Evolutionary conservation across 1,139 yeast species (phyloP).

Genomic region (Geotrichum reessii): DNA sequence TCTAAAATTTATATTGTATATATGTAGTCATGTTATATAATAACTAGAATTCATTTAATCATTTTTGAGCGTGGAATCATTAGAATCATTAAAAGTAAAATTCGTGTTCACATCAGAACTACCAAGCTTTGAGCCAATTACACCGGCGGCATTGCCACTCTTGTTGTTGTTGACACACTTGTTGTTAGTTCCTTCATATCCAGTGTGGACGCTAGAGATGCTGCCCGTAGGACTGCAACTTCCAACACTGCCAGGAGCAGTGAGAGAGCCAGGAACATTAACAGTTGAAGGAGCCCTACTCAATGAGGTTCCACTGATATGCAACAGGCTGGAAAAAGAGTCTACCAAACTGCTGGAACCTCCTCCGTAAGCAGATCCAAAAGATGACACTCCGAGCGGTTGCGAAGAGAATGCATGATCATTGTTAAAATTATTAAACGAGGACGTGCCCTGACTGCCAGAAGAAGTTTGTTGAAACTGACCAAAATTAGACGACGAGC

Average conservation of each 20-base stretch:
- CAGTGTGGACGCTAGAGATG: slow-evolving; percentile 18
- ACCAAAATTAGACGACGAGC: slow-evolving; percentile 2
- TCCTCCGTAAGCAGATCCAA: slow-evolving; percentile 16
- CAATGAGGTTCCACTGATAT: slow-evolving; percentile 23
- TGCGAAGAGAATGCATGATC: slow-evolving; percentile 18
- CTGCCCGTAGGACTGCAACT: slow-evolving; percentile 20
- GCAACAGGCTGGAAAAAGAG: slow-evolving; percentile 27
- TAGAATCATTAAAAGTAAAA: slow-evolving; percentile 21
- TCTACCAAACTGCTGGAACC: slow-evolving; percentile 20
- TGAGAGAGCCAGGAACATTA: slow-evolving; percentile 15
- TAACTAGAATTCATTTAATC: slow-evolving; percentile 17
- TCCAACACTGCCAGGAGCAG: slow-evolving; percentile 19
- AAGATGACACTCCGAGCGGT: slow-evolving; percentile 15
- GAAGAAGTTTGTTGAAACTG: slow-evolving; percentile 10
- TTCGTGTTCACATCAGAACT: slow-evolving; percentile 20
- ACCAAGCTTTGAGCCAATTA: slow-evolving; percentile 20
- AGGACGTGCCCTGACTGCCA: slow-evolving; percentile 22
- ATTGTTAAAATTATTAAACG: slow-evolving; percentile 23
- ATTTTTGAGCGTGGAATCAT: slow-evolving; percentile 20
- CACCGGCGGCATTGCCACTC: slow-evolving; percentile 15
- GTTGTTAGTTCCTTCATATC: slow-evolving; percentile 13
- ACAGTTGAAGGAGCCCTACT: slow-evolving; percentile 19
- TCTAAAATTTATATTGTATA: background rate
- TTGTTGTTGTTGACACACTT: slow-evolving; percentile 2
- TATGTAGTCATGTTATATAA: slow-evolving; percentile 5